Evolutionary conservation across 805 yeast genomes (phyloP).

Genomic region (Wickerhamiella kurtzmanii): DNA sequence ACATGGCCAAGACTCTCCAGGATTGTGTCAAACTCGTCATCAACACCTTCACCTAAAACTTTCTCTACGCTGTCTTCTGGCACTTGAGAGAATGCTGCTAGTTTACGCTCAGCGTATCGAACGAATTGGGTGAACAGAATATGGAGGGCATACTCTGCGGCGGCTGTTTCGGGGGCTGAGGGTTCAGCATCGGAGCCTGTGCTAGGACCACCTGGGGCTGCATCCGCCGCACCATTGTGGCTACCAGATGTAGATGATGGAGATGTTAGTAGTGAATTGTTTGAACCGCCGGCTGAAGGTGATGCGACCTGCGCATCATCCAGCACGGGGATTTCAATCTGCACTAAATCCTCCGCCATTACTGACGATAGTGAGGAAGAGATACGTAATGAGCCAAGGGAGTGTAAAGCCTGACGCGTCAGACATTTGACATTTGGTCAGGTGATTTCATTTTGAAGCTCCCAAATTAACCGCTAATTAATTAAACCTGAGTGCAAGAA

Average conservation of each 20-base stretch:
- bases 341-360: constrained; percentile 29
- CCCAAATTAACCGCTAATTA: too few species aligned
- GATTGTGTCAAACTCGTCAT: constrained; percentile 73
- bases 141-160: constrained; percentile 73
- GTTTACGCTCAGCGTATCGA: constrained; percentile 78
- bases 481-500: too few species aligned
- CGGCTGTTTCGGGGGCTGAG: constrained; percentile 14
- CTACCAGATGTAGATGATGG: neutral
- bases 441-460: too few species aligned
- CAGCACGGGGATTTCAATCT: constrained; percentile 19
- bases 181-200: neutral
- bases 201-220: neutral
- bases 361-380: neutral
- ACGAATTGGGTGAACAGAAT: constrained; percentile 92
- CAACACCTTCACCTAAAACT: constrained; percentile 71
- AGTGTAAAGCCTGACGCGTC: neutral
- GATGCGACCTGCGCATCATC: constrained; percentile 3
- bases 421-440: neutral
- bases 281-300: neutral
- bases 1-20: constrained; percentile 80
- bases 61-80: constrained; percentile 59
- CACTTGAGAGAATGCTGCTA: constrained; percentile 53
- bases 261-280: neutral
- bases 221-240: neutral
- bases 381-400: neutral